Conservation (phyloP, 371 early-diverging fungal species). For the Apophysomyces sp. region DNA sequence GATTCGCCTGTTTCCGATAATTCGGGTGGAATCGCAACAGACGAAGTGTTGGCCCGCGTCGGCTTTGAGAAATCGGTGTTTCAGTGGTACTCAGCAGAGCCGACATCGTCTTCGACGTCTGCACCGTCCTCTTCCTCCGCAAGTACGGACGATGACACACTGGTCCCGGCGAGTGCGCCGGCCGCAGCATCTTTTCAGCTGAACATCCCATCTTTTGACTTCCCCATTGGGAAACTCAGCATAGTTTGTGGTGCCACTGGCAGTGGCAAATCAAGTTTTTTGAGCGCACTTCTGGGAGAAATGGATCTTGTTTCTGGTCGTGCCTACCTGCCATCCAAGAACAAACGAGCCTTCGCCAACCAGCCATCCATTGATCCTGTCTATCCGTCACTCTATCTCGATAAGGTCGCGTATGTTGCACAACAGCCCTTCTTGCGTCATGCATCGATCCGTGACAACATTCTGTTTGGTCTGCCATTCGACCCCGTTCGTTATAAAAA, state of each 20-base stretch:
- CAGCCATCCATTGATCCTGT: slow-evolving; percentile 33
- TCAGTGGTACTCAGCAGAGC: slow-evolving; percentile 36
- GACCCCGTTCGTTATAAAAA: slow-evolving; percentile 65
- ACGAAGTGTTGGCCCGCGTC: slow-evolving; percentile 28
- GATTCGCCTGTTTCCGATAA: slow-evolving; percentile 10
- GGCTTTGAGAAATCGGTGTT: slow-evolving; percentile 51
- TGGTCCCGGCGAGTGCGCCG: neutral
- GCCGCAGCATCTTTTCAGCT: slow-evolving; percentile 13
- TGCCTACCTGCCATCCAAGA: slow-evolving; percentile 25
- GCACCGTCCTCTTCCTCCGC: slow-evolving; percentile 20
- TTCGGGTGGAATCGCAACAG: slow-evolving; percentile 13
- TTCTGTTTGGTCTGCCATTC: slow-evolving; percentile 77
- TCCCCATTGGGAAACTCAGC: slow-evolving; percentile 61
- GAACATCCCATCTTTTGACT: slow-evolving; percentile 34
- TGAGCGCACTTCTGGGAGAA: slow-evolving; percentile 72
- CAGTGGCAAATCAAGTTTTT: slow-evolving; percentile 64
- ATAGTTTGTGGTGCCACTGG: slow-evolving; percentile 75
- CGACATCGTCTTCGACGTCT: neutral
- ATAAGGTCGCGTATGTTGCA: slow-evolving; percentile 74
- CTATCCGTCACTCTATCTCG: slow-evolving; percentile 34
- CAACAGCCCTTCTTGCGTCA: slow-evolving; percentile 86
- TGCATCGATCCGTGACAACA: slow-evolving; percentile 81
- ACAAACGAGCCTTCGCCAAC: slow-evolving; percentile 2
- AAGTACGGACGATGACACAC: slow-evolving; percentile 16
- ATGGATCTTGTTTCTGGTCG: slow-evolving; percentile 59